Conservation (phyloP, 495 filamentous ascomycete species). For the Aspergillus coremiiformis region DNA sequence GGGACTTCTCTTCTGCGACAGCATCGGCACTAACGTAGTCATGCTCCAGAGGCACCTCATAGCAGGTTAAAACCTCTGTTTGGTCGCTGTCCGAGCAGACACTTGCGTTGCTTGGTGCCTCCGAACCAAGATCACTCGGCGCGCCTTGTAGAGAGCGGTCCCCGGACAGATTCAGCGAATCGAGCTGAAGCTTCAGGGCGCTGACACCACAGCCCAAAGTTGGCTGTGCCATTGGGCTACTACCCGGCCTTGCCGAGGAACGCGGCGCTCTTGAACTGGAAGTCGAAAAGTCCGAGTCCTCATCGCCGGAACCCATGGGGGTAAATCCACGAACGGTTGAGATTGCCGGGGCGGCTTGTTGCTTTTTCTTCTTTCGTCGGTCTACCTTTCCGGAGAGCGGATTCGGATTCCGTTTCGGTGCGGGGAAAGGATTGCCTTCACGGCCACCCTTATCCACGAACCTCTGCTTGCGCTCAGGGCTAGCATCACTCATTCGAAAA, state of each 20-base stretch:
- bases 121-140: conserved; percentile 31
- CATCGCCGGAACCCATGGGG: conserved; percentile 76
- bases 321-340: conserved; percentile 76
- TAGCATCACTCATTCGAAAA: conserved; percentile 28
- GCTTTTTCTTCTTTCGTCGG: conserved; percentile 44
- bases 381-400: conserved; percentile 28
- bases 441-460: conserved; percentile 8
- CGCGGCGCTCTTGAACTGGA: conserved; percentile 39
- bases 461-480: conserved; percentile 20
- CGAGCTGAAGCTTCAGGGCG: conserved; percentile 68
- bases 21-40: conserved; percentile 78
- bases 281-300: conserved; percentile 69
- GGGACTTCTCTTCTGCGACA: conserved; percentile 29
- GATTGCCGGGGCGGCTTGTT: conserved; percentile 55
- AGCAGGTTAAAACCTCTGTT: conserved; percentile 60
- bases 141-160: conserved; percentile 20
- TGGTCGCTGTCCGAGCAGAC: conserved; percentile 49
- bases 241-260: conserved; percentile 17
- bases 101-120: conserved; percentile 47
- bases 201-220: conserved; percentile 63
- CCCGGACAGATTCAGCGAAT: conserved; percentile 53
- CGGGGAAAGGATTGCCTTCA: conserved; percentile 16
- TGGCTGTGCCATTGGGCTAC: conserved; percentile 54
- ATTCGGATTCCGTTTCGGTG: conserved; percentile 18
- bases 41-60: conserved; percentile 79